Evolutionary conservation across 805 yeast species (phyloP), one percentile per base, ranked within the genome.

Genomic region (Torulaspora indica): DNA sequence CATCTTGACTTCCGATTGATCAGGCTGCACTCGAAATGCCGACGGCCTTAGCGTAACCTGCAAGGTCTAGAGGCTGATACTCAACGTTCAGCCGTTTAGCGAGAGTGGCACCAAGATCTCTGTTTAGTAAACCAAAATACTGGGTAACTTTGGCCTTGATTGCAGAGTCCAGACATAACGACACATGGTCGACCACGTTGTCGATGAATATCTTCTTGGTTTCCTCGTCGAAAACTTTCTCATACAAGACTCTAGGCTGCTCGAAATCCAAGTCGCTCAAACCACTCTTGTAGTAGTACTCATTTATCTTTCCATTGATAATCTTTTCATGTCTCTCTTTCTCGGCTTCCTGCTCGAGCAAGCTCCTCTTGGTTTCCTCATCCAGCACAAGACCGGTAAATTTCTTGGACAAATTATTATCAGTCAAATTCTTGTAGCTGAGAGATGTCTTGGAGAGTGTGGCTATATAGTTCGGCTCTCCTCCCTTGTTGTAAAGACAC

Each of bases 401-500:
- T 42, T 61, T 65, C 15, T 51, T 56, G 18, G 60, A 39, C 10
- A 47, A 47, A 22, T 43, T 37, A 35, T 51, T 51, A 18, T 38
- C 40, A 5, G 41, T 35, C 38, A 50, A 35, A 22, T 51, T 43
- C 38, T 46, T 38, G 55, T 47, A 53, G 51, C 60, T 41, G 45
- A 58, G 13, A 46, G 52, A 35, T 49, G 56, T 38, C 53, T 50
- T 40, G 49, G 65, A 49, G 14, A 49, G 41, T 13, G 59, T 49
- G 14, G 79, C 69, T 37, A 78, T 71, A 56, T 74, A 79, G 61
- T 76, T 75, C 40, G 81, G 81, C 48, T 67, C 63, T 25, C 63
- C 46, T n/a, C 78, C 80, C 55, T 75, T 75, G 61, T 73, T 74
- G 53, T 68, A 69, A 40, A 70, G 58, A 35, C 67, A 57, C 75